Conservation (phyloP, 1,284 basidiomycete species). For the Cystobasidiaceae sp. region DNA sequence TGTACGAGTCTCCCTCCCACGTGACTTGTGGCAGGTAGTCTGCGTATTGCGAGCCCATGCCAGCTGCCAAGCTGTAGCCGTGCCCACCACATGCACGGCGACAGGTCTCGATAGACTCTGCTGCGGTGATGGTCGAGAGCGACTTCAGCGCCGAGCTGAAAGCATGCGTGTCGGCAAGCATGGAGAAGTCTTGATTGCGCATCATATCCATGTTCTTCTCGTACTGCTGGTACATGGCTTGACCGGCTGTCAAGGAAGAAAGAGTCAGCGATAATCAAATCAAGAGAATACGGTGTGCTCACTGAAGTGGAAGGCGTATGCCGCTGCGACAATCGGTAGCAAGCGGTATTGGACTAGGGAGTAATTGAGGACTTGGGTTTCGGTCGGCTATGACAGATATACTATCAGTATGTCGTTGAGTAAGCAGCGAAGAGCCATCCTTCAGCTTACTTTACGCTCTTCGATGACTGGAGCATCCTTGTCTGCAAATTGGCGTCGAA, state of each 20-base stretch:
- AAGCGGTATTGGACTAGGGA: conserved; percentile 48
- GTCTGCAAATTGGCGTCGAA: conserved; percentile 49
- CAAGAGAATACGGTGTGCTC: neutral
- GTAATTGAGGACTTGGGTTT: conserved; percentile 49
- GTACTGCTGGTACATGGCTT: conserved; percentile 47
- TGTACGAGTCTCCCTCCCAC: conserved; percentile 45
- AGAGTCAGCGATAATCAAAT: neutral
- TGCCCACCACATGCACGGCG: conserved; percentile 48
- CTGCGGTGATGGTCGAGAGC: conserved; percentile 46
- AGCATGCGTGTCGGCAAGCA: conserved; percentile 48
- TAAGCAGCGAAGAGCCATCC: neutral
- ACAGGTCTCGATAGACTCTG: conserved; percentile 47
- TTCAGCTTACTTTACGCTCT: conserved; percentile 34
- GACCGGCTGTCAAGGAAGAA: conserved; percentile 31
- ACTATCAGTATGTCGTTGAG: neutral
- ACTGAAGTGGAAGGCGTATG: conserved; percentile 49
- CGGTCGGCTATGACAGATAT: conserved; percentile 44
- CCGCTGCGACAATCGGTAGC: conserved; percentile 48
- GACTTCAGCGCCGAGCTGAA: conserved; percentile 47
- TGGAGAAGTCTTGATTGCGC: conserved; percentile 45
- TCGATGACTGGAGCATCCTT: conserved; percentile 46
- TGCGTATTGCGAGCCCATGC: conserved; percentile 42
- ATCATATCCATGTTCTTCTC: conserved; percentile 45
- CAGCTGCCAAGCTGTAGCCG: conserved; percentile 45
- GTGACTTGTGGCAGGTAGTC: conserved; percentile 46